phyloP scores from a whole-genome alignment of 2,329 filamentous ascomycete species.

The Coccinonectria pachysandricola region DNA sequence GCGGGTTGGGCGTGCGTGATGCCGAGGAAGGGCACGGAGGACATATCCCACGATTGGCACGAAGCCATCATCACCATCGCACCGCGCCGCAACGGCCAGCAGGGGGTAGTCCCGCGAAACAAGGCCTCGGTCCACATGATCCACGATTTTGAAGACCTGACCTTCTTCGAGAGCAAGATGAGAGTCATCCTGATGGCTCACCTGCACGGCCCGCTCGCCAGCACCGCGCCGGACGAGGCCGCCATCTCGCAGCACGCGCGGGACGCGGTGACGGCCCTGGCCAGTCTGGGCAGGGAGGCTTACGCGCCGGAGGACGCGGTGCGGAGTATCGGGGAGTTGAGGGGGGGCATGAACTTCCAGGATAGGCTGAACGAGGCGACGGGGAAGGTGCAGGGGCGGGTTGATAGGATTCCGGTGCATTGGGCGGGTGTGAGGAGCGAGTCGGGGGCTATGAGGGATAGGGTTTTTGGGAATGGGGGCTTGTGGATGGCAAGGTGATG shows the following conservation, averaged over 20 bases:
- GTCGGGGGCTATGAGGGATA: conserved; percentile 36
- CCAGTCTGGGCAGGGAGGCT: conserved; percentile 34
- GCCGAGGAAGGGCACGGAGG: conserved; percentile 20
- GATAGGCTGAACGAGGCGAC: conserved; percentile 39
- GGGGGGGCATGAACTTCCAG: conserved; percentile 31
- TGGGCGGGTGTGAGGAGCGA: conserved; percentile 46
- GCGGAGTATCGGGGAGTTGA: conserved; percentile 27
- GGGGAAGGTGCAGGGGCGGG: conserved; percentile 38
- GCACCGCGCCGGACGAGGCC: conserved; percentile 9
- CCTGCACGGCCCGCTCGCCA: conserved; percentile 31
- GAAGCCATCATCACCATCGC: conserved; percentile 48
- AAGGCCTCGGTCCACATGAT: conserved; percentile 45
- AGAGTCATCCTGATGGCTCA: conserved; percentile 52
- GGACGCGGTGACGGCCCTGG: conserved; percentile 33
- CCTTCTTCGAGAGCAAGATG: conserved; percentile 34
- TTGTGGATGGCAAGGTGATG: conserved; percentile 33
- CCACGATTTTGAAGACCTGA: conserved; percentile 34
- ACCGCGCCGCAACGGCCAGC: conserved; percentile 34
- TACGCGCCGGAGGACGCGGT: conserved; percentile 34
- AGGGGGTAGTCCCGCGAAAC: conserved; percentile 38
- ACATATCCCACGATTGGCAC: conserved; percentile 39
- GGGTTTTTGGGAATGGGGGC: conserved; percentile 37
- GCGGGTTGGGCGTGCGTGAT: conserved; percentile 51
- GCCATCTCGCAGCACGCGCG: conserved; percentile 22
- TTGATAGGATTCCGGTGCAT: conserved; percentile 51